Conservation (phyloP, 2,329 filamentous ascomycete genomes). For the Diplodia corticola region DNA sequence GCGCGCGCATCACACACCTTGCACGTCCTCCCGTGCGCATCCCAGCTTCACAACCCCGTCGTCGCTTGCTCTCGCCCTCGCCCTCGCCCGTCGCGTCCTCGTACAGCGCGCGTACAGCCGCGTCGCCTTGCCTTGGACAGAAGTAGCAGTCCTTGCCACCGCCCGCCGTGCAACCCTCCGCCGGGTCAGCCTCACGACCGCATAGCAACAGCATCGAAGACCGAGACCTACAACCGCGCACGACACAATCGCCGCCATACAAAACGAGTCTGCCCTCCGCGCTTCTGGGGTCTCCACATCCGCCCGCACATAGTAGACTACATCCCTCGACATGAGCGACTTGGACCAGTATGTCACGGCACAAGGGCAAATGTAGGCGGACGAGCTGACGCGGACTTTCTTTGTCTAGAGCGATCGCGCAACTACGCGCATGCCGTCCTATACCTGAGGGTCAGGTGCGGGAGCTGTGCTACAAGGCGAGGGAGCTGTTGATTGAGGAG, state of each 20-base stretch:
- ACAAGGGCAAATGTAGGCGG: background rate
- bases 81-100: background rate
- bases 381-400: background rate
- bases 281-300: background rate
- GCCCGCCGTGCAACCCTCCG: background rate
- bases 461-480: constrained; percentile 94
- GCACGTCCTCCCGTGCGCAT: background rate
- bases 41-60: background rate
- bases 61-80: background rate
- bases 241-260: background rate
- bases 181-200: background rate
- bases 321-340: constrained; percentile 72
- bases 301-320: background rate
- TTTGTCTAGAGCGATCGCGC: constrained; percentile 76
- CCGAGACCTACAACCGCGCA: background rate
- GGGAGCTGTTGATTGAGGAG: constrained; percentile 94
- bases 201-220: background rate
- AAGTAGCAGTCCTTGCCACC: background rate
- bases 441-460: constrained; percentile 95
- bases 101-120: background rate
- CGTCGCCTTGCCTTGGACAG: background rate
- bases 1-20: background rate
- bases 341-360: constrained; percentile 72
- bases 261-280: background rate
- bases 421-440: constrained; percentile 90